A percentile compares a stretch with the other conserved stretches of the same genome.
Conservation (phyloP, 2,329 filamentous ascomycete species). For the Paracoccidioides brasiliensis region DNA sequence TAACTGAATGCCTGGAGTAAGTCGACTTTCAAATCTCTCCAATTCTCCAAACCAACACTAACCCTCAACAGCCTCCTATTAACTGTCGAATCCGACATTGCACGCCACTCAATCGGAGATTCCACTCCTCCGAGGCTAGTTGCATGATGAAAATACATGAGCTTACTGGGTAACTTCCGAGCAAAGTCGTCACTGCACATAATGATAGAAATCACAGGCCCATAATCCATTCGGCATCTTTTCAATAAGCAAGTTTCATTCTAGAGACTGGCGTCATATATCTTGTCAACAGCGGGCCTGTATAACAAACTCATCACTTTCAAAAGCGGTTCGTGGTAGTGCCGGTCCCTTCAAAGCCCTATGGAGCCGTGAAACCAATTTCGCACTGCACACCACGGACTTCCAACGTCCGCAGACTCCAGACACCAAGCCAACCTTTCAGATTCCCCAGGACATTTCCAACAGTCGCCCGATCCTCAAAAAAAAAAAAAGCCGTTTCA, state of each 20-base stretch:
- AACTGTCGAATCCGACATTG: conserved; percentile 65
- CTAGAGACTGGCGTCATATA: conserved; percentile 72
- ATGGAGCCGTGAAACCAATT: conserved; percentile 60
- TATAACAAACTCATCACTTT: conserved; percentile 34
- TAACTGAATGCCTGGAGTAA: conserved; percentile 52
- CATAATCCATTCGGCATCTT: conserved; percentile 86
- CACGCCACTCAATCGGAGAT: conserved; percentile 88
- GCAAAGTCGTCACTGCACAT: conserved; percentile 50
- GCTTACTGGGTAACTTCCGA: conserved; percentile 57
- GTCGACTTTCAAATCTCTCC: conserved; percentile 70
- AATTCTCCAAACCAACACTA: conserved; percentile 73
- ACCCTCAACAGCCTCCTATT: conserved; percentile 62
- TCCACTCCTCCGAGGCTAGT: conserved; percentile 88
- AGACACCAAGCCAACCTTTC: conserved; percentile 83
- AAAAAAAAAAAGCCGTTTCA: conserved; percentile 39
- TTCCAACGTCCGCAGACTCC: conserved; percentile 75
- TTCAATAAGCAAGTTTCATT: conserved; percentile 57
- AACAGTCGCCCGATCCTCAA: conserved; percentile 55
- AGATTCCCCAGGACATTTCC: conserved; percentile 78
- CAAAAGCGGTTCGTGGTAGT: conserved; percentile 18
- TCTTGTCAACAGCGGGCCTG: conserved; percentile 41
- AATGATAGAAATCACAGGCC: conserved; percentile 69
- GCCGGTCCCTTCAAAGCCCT: conserved; percentile 27
- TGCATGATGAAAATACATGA: conserved; percentile 79
- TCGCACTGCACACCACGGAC: conserved; percentile 61